Evolutionary conservation across 2,329 filamentous ascomycete species (phyloP), one percentile per base, ranked within the genome.

Genomic region (Aciculosporium take): DNA sequence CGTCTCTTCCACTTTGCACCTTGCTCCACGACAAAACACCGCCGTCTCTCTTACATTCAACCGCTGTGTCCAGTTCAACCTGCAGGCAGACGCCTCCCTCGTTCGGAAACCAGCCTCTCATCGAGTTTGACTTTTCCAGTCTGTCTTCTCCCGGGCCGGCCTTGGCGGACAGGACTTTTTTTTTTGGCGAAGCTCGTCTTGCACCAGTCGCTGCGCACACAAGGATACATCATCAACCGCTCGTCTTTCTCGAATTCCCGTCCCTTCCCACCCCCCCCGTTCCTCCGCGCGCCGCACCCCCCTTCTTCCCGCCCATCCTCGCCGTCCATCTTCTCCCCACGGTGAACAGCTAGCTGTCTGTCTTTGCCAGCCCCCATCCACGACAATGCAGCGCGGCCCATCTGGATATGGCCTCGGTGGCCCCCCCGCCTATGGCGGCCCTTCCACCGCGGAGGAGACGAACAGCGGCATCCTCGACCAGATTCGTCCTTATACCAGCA

Each of bases 401-500:
- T 81, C 84, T 56, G 82, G 83, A 63, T 93, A 93, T 67, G 84
- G 88, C 66, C 75, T 91, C 60, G 81, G 81, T 56, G 74, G 79
- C 60, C 79, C 77, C 40, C 55, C 56, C 56, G 76, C 79, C 49
- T 88, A 86, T 55, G 79, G 75, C 48, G 75, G 69, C 69, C 45
- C 71, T 67, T 54, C 68, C 65, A 49, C 24, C 33, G 36, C 46
- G 28, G 54, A 58, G 25, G 80, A 87, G 54, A 74, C 81, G 37
- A 85, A 77, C 44, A 56, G 54, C 40, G 52, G 53, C 51, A 45
- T 62, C 44, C 76, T 98, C 52, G 91, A 95, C 62, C 75, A 85
- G 54, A 86, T 98, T 58, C 76, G 91, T 49, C 78, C 87, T 62
- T 88, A 96, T 65, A 98, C 91, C 39, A 94, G 84, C 80, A 96